phyloP scores from a whole-genome alignment of 1,284 basidiomycete genomes.

The Ustilago curta region DNA sequence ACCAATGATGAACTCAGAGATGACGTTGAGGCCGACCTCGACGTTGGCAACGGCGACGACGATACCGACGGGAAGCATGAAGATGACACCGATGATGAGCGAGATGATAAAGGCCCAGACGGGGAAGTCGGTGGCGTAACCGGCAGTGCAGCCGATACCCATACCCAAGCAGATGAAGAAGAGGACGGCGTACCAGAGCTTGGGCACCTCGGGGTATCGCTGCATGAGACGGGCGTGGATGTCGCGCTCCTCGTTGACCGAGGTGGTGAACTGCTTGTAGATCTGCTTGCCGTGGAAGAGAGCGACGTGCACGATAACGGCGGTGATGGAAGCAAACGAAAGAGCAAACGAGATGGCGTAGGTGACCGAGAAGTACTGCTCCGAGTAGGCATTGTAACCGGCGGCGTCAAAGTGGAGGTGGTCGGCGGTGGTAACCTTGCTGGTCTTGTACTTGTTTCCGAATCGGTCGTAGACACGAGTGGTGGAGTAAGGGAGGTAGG shows the following conservation, averaged over 20 bases:
- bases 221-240: conserved; percentile 87
- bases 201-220: conserved; percentile 80
- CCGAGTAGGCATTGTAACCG: conserved; percentile 61
- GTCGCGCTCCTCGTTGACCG: conserved; percentile 78
- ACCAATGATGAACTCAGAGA: conserved; percentile 81
- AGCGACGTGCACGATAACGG: conserved; percentile 77
- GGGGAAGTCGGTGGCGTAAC: conserved; percentile 79
- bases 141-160: conserved; percentile 77
- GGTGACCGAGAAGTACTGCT: conserved; percentile 73
- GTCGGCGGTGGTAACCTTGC: conserved; percentile 38
- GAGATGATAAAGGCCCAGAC: conserved; percentile 79
- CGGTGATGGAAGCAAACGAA: conserved; percentile 79
- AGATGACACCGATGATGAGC: conserved; percentile 74
- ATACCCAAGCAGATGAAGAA: conserved; percentile 76
- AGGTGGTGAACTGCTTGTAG: conserved; percentile 44
- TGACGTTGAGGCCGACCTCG: conserved; percentile 75
- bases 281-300: conserved; percentile 64
- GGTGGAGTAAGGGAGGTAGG: conserved; percentile 55
- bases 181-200: conserved; percentile 72
- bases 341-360: conserved; percentile 75
- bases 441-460: conserved; percentile 50
- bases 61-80: conserved; percentile 81
- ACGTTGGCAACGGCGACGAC: conserved; percentile 87
- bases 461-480: conserved; percentile 61
- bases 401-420: conserved; percentile 44